phyloP scores from a whole-genome alignment of 306 rosid genomes.

The Trichosanthes truncata region DNA sequence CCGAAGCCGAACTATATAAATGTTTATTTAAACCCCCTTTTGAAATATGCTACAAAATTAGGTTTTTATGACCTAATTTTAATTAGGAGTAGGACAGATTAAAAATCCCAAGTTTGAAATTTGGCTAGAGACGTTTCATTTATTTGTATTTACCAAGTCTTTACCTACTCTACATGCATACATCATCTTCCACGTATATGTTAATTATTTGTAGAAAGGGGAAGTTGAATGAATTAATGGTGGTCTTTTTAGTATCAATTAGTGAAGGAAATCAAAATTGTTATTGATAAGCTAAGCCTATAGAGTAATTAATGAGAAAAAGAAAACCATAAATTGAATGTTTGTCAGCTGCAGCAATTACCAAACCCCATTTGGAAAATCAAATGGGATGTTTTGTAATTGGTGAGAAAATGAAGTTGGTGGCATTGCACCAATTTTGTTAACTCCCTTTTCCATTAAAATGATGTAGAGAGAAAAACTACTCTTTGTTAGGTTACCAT shows the following conservation, averaged over 20 bases:
- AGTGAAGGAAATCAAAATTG: not conserved
- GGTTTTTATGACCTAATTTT: not conserved
- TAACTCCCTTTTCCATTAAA: not conserved
- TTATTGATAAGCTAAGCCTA: not conserved
- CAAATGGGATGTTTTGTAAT: not conserved
- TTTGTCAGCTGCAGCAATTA: not conserved
- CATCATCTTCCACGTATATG: not conserved
- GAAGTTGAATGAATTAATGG: not conserved
- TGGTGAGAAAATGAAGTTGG: constrained; percentile 7
- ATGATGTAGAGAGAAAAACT: not conserved
- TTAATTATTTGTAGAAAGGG: not conserved
- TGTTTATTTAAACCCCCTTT: not conserved
- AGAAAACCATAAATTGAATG: not conserved
- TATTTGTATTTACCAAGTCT: not conserved
- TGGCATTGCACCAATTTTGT: not conserved
- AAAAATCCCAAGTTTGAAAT: not conserved
- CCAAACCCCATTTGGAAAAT: constrained; percentile 5
- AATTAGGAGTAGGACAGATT: not conserved
- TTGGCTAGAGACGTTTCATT: not conserved
- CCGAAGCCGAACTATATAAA: not conserved
- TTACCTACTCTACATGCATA: not conserved
- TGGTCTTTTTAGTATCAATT: not conserved
- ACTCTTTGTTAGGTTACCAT: not conserved
- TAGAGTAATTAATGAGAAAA: not conserved
- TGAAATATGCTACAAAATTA: not conserved